phyloP scores from a whole-genome alignment of 2,329 filamentous ascomycete species.

The Penicillium sp. region DNA sequence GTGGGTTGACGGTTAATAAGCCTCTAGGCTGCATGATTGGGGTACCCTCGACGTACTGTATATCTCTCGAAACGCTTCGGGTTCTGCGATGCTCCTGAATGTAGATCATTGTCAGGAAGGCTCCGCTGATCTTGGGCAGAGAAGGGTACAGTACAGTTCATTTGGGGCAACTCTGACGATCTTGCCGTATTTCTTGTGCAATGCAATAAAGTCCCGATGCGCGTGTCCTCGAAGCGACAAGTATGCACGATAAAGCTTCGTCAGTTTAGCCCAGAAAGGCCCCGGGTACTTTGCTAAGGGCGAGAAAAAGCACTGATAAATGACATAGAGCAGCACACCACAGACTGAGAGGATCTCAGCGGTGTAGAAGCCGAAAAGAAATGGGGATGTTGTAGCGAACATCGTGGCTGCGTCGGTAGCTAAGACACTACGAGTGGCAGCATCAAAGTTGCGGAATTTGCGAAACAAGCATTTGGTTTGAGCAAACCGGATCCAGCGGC shows the following conservation, averaged over 20 bases:
- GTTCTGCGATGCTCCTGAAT: background rate
- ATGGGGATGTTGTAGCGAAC: background rate
- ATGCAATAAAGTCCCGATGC: background rate
- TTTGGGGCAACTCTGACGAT: background rate
- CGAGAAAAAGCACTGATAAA: slow-evolving; percentile 2
- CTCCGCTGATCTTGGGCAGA: background rate
- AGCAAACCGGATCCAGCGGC: background rate
- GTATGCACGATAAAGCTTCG: background rate
- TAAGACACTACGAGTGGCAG: background rate
- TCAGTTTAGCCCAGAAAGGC: background rate
- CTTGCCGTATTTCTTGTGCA: background rate
- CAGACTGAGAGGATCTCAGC: background rate
- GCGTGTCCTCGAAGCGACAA: background rate
- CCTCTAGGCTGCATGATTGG: too few relatives aligned
- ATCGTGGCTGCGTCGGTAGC: background rate
- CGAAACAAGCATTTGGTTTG: background rate
- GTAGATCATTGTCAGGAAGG: background rate
- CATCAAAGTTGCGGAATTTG: background rate
- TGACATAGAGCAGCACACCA: background rate
- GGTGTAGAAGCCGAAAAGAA: background rate
- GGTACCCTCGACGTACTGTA: background rate
- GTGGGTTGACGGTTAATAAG: background rate
- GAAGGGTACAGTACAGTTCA: background rate
- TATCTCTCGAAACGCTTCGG: background rate
- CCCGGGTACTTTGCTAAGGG: background rate